Evolutionary conservation across 129 eudicot genomes (phyloP), one percentile per base, ranked within the genome.

Genomic region (Lonicera japonica): DNA sequence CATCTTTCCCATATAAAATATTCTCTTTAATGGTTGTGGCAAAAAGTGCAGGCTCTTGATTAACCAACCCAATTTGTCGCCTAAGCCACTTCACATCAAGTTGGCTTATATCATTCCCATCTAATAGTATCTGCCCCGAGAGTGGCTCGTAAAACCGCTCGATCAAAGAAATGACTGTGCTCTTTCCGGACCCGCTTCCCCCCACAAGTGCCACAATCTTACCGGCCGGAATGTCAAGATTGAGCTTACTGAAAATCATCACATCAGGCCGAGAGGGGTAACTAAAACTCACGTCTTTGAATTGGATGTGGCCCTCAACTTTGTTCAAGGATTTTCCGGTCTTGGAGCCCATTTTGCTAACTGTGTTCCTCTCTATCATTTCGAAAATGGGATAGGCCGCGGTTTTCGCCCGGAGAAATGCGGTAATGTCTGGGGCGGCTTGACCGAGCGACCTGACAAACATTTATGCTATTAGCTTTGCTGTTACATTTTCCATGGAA

Each of bases 171-270:
- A 94, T 79, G 17, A 85, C 99, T 6, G 99, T 94, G 76, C 99
- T 94, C 79, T 94, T 94, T 45, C 99, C 99, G 3, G 99, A 94
- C 18, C 99, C 99, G 55, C 99, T 94, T 29, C 90, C 96, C 16
- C 99, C 99, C 40, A 94, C 99, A 64, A 94, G 96, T 1, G 99
- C 99, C 36, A 94, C 89, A 0, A 94, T 78, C 56, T 94, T 94
- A 19, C 99, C 99, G 8, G 96, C 60, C 38, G 99, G 95, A 66
- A 94, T 83, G 58, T 88, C 92, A 1, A 94, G 83, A 57, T 79
- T 56, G 10, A 94, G 74, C 24, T 83, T 85, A 70, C 88, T 70
- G 52, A 86, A 85, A 52, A 88, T 83, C 70, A 77, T 48, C 52
- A 84, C 96, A 63, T 94, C 96, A 20, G 95, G 94, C 41, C 99